Conservation (phyloP, 306 rosid genomes). For the Cucumis sativus region DNA sequence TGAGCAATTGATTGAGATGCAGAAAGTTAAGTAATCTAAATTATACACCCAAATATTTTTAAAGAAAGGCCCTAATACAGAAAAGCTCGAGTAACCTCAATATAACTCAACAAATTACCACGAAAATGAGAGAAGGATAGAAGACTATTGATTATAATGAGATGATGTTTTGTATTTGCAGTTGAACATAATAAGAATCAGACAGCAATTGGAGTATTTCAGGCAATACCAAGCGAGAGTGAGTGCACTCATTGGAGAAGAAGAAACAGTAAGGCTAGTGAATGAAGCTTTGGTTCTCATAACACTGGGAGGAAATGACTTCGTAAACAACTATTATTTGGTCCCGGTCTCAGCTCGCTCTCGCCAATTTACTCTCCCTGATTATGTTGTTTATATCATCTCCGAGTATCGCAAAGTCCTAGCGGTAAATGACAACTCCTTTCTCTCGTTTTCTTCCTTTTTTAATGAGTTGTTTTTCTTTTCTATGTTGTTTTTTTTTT, state of each 20-base stretch:
- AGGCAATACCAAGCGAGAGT: conserved; percentile 29
- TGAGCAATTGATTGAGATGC: too few species aligned
- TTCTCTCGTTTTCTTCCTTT: not conserved
- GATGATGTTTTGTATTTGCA: not conserved
- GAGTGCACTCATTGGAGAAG: conserved; percentile 28
- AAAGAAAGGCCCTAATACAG: too few species aligned
- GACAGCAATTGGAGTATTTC: conserved; percentile 24
- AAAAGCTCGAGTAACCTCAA: too few species aligned
- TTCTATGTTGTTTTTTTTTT: too few species aligned
- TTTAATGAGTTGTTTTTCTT: too few species aligned
- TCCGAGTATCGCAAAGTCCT: conserved; percentile 38
- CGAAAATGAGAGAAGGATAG: too few species aligned
- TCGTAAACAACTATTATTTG: conserved; percentile 49
- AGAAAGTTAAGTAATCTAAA: too few species aligned
- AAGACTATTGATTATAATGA: too few species aligned
- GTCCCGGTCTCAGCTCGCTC: conserved; percentile 31
- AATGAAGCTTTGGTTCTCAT: conserved; percentile 29
- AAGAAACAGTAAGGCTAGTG: conserved; percentile 18
- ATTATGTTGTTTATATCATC: conserved; percentile 27
- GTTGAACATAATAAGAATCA: conserved; percentile 43
- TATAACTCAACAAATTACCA: too few species aligned
- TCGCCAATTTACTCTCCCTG: conserved; percentile 42
- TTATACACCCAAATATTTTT: too few species aligned
- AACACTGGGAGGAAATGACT: conserved; percentile 59
- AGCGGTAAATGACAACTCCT: conserved; percentile 11